Conservation (phyloP, 495 filamentous ascomycete species). For the Neurospora terricola region DNA sequence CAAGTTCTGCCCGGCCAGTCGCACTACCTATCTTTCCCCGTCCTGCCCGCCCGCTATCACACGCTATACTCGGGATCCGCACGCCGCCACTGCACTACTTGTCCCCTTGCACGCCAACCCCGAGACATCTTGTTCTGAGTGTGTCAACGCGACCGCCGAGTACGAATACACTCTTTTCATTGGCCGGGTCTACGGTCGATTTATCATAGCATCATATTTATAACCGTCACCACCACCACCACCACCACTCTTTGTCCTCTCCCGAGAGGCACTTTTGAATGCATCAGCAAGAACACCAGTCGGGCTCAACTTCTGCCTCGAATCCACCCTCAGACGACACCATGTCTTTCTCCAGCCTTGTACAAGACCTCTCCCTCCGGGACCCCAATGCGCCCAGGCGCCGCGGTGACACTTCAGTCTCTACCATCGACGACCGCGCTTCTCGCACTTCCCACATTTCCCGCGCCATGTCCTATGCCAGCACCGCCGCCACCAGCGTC, state of each 20-base stretch:
- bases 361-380: conserved; percentile 71
- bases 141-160: neutral
- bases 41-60: neutral
- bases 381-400: conserved; percentile 36
- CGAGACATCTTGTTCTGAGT: neutral
- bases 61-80: neutral
- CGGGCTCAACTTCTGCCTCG: neutral
- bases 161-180: neutral
- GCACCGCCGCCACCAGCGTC: conserved; percentile 86
- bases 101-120: neutral
- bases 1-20: neutral
- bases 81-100: neutral
- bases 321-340: conserved; percentile 2
- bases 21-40: neutral
- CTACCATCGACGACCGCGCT: conserved; percentile 47
- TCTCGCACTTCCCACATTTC: conserved; percentile 56
- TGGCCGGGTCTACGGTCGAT: neutral
- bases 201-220: neutral
- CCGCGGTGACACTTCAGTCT: conserved; percentile 34
- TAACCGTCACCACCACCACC: neutral
- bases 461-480: conserved; percentile 66
- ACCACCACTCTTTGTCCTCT: neutral
- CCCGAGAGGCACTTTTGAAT: neutral
- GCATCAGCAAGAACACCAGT: neutral
- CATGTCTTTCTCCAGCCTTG: conserved; percentile 90